Percentiles rank a stretch among this genome's conserved stretches.
phyloP scores from a whole-genome alignment of 2,329 filamentous ascomycete genomes.

The Botrytis squamosa region DNA sequence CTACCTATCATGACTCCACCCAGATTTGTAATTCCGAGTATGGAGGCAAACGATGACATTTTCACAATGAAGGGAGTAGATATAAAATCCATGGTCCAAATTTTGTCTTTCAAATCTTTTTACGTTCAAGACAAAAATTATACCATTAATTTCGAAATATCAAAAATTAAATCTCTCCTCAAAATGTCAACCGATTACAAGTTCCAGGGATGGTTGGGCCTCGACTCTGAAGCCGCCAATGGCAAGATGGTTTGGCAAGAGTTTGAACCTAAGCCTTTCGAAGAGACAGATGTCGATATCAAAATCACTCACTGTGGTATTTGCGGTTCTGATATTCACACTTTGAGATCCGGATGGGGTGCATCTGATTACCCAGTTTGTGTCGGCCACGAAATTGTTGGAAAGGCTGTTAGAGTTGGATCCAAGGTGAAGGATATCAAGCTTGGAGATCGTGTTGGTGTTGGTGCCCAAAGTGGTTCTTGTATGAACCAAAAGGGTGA shows the following conservation, averaged over 20 bases:
- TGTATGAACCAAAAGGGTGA: constrained; percentile 41
- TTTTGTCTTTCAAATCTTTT: too few relatives aligned
- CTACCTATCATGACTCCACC: neutral
- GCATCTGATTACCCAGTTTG: constrained; percentile 40
- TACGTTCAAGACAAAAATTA: neutral
- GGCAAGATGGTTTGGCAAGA: constrained; percentile 38
- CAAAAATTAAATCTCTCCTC: neutral
- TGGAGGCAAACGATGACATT: constrained; percentile 1
- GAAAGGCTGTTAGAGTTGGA: constrained; percentile 51
- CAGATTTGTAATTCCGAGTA: neutral
- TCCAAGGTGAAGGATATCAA: constrained; percentile 56
- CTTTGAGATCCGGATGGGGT: constrained; percentile 34
- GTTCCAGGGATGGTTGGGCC: constrained; percentile 34
- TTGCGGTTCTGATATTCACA: constrained; percentile 42
- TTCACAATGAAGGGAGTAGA: neutral
- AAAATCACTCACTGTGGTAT: constrained; percentile 50
- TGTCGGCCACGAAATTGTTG: constrained; percentile 53
- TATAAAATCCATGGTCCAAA: neutral
- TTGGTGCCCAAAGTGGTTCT: constrained; percentile 50
- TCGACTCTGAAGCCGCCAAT: constrained; percentile 31
- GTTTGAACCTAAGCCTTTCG: constrained; percentile 47
- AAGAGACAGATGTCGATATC: constrained; percentile 50
- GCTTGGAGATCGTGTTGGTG: constrained; percentile 52
- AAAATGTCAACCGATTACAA: constrained; percentile 18
- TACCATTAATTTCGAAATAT: neutral